Evolutionary conservation across 352 stramenopile genomes (phyloP).

Genomic region (Globisporangium middletonii): DNA sequence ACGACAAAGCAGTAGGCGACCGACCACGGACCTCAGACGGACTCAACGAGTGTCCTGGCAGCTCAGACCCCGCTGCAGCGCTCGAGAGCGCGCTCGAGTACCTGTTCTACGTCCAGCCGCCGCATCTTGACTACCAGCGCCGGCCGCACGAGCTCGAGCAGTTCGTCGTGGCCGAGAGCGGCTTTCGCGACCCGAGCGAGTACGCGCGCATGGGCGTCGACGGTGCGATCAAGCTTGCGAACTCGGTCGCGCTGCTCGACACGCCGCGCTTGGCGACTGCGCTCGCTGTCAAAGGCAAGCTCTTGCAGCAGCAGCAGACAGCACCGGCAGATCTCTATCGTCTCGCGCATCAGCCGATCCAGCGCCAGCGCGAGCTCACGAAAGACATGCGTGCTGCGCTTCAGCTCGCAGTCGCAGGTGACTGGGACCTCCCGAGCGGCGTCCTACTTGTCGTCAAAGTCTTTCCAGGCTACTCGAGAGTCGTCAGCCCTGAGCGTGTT

Average conservation of each 20-base stretch:
- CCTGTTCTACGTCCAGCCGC: conserved; percentile 68
- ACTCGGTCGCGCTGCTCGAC: conserved; percentile 65
- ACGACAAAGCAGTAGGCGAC: not conserved
- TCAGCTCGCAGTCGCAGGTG: conserved; percentile 24
- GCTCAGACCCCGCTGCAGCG: conserved; percentile 14
- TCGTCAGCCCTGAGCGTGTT: conserved; percentile 10
- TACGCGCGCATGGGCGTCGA: conserved; percentile 47
- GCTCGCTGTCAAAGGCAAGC: conserved; percentile 17
- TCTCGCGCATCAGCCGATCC: conserved; percentile 15
- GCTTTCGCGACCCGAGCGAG: conserved; percentile 49
- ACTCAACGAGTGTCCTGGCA: too few species aligned
- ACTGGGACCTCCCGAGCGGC: conserved; percentile 43
- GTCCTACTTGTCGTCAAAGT: conserved; percentile 78
- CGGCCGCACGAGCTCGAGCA: conserved; percentile 41
- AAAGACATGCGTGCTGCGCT: conserved; percentile 35
- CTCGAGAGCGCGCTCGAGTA: conserved; percentile 73
- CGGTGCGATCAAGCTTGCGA: conserved; percentile 63
- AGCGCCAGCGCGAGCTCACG: conserved; percentile 20
- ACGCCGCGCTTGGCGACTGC: conserved; percentile 20
- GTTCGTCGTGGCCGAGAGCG: conserved; percentile 57
- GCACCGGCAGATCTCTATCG: conserved; percentile 10
- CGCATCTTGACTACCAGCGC: conserved; percentile 29
- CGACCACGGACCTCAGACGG: not conserved
- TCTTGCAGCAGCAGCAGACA: conserved; percentile 16
- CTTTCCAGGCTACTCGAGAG: conserved; percentile 70